Base-by-base conservation (phyloP, 129 eudicot genomes). In the Kitagawia praeruptora region DNA sequence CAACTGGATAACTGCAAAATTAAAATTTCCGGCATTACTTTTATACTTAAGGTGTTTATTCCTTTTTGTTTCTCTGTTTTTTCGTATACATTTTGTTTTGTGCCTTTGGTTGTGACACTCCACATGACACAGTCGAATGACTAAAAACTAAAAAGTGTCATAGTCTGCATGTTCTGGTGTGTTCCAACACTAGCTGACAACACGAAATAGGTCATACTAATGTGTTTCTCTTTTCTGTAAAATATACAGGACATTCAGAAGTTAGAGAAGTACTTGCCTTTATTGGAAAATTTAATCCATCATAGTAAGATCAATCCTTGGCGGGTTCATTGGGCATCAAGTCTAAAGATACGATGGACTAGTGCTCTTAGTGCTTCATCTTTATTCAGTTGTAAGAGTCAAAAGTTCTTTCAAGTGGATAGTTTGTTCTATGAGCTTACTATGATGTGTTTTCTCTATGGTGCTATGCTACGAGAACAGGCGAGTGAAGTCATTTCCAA, bases 341-440 rank as follows among this genome's bases (percentile, higher is more conserved):
- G 80, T 77, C 88, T 91, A 40, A 91, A 88, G 80, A 83, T 93
- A 74, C 84, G 86, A 67, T 93, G 98, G 98, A 91, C 85, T 48
- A 91, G 96, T 76, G 83, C 87, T 78, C 94, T 93, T 79, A 83
- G 70, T 75, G 75, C 88, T 27, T 87, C 91, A 44, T 83, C 87
- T 72, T 46, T 88, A 53, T 85, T 93, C 67, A 85, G 82, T 58
- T 82, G 80, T 67, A 82, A 49, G 80, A 86, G 89, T 79, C 82
- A 89, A 37, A 89, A 84, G 80, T 91, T 81, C 81, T 91, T 83
- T 82, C 94, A 91, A 77, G 73, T 91, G 34, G 75, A 90, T 84
- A 86, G 80, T 71, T 39, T 93, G 77, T 84, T 45, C 6, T 93
- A 89, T 74, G 98, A 93, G 82, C 89, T 86, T 75, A 92, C 86